Evolutionary conservation across 768 basidiomycete genomes (phyloP).

Genomic region (Auricularia heimuer): DNA sequence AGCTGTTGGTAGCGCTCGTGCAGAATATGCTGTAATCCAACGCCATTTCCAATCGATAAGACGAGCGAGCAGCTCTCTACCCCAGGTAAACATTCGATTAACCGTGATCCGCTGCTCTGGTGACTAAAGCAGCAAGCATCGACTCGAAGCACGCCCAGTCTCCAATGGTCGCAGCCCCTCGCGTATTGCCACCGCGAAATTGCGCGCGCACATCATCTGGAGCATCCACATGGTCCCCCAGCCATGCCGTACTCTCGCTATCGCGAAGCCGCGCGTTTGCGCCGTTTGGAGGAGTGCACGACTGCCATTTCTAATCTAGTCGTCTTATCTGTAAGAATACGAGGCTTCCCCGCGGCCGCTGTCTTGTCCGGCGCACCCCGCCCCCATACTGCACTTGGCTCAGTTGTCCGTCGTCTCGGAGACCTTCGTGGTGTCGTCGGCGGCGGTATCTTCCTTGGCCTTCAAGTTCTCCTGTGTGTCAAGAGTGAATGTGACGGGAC

Average conservation of each 20-base stretch:
- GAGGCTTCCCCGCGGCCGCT: not conserved
- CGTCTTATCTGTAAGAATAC: not conserved
- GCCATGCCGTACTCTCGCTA: not conserved
- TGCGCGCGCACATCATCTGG: not conserved
- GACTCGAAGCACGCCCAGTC: not conserved
- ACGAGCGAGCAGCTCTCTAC: not conserved
- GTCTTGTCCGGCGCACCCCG: not conserved
- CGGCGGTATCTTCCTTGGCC: not conserved
- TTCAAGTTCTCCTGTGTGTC: slow-evolving; percentile 38
- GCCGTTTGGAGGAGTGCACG: not conserved
- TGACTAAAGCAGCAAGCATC: not conserved
- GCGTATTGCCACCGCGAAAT: not conserved
- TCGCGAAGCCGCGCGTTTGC: not conserved
- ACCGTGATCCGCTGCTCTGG: not conserved
- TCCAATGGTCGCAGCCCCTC: not conserved
- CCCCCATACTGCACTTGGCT: not conserved
- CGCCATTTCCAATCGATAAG: not conserved
- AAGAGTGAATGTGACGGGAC: slow-evolving; percentile 76
- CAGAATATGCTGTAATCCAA: not conserved
- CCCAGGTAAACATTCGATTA: not conserved
- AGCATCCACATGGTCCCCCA: not conserved
- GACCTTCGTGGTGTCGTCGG: not conserved
- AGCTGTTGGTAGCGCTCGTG: not conserved
- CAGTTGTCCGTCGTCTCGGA: not conserved
- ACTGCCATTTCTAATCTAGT: not conserved